phyloP scores from a whole-genome alignment of 768 basidiomycete species.

The Erythrobasidium yunnanense region DNA sequence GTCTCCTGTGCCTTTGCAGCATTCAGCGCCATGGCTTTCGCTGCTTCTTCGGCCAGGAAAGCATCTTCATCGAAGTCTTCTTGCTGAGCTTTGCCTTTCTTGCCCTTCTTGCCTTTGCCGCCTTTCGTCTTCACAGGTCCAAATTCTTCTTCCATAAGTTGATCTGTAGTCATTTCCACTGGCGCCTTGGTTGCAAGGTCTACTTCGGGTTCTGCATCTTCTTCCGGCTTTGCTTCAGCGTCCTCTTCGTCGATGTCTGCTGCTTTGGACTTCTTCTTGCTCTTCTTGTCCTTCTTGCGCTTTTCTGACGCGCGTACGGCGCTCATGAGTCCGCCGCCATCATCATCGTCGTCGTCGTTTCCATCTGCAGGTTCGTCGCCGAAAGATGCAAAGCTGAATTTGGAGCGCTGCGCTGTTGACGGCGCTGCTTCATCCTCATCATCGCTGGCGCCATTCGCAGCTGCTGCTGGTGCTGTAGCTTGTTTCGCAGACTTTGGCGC shows the following conservation, averaged over 20 bases:
- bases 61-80: conserved; percentile 31
- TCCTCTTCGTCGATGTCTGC: conserved; percentile 30
- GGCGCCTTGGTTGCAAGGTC: conserved; percentile 37
- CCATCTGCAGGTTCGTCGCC: conserved; percentile 12
- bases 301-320: not conserved
- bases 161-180: conserved; percentile 16
- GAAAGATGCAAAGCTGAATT: conserved; percentile 17
- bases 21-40: conserved; percentile 15
- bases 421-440: not conserved
- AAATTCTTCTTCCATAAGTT: conserved; percentile 26
- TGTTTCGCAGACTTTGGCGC: too few relatives aligned
- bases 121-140: not conserved
- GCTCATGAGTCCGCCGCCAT: conserved; percentile 18
- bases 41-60: conserved; percentile 35
- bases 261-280: conserved; percentile 36
- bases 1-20: conserved; percentile 31
- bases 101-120: conserved; percentile 41
- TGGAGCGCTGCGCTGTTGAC: not conserved
- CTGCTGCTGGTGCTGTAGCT: too few relatives aligned
- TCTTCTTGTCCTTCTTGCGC: conserved; percentile 46
- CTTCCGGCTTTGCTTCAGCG: not conserved
- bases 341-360: conserved; percentile 15
- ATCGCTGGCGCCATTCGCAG: too few relatives aligned
- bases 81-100: conserved; percentile 45
- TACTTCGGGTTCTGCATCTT: conserved; percentile 7